These are phyloP conservation scores for Durusdinium trenchii DNA, from an alignment of 73 alveolate species.

Conservation along the genomic window DNA sequence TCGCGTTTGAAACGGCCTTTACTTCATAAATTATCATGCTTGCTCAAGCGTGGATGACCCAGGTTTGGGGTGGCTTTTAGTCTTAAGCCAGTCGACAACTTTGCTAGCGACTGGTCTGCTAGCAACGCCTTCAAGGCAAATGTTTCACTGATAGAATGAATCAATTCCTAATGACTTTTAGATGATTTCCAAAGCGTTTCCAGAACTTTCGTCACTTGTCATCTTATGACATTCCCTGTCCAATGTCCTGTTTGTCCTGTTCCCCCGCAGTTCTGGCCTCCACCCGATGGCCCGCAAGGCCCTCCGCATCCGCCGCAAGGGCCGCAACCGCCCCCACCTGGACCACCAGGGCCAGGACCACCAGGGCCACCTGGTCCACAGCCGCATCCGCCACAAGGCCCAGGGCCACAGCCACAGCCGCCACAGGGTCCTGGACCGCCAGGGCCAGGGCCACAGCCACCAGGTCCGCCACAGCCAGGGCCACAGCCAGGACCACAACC, in stretches of 20 bases:
- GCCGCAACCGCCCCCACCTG: not conserved
- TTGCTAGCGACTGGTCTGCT: no score
- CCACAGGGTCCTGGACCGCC: conserved; percentile 2
- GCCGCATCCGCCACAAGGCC: not conserved
- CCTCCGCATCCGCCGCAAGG: not conserved
- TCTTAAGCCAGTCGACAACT: no score
- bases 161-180: no score
- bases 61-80: no score
- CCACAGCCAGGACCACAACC: not conserved
- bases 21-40: no score
- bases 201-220: no score
- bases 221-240: not conserved
- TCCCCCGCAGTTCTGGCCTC: not conserved
- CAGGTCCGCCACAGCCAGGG: conserved; percentile 24
- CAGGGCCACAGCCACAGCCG: not conserved
- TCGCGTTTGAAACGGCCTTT: no score
- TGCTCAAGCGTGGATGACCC: no score
- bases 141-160: no score
- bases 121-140: no score
- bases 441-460: conserved; percentile 49
- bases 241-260: not conserved
- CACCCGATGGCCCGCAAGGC: not conserved
- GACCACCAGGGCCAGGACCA: not conserved
- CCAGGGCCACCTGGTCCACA: conserved; percentile 29
- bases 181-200: no score